Evolutionary conservation across 2,329 filamentous ascomycete species (phyloP).

Genomic region (Penicillium sp.): DNA sequence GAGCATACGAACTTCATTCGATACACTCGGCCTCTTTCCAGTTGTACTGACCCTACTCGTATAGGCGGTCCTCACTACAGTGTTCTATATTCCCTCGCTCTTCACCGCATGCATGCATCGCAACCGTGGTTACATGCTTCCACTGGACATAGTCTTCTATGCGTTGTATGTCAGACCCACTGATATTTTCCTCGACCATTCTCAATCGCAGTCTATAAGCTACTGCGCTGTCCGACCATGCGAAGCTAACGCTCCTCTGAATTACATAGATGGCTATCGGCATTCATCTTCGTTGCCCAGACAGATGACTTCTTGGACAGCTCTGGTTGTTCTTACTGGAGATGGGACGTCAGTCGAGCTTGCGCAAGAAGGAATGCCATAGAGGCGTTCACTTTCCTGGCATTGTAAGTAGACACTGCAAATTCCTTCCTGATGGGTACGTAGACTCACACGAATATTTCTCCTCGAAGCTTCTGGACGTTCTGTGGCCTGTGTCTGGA

Average conservation of each 20-base stretch:
- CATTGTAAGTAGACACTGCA: background rate
- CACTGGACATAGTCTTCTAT: constrained; percentile 22
- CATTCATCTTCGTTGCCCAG: constrained; percentile 4
- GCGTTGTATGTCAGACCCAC: constrained; percentile 13
- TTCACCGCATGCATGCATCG: constrained; percentile 13
- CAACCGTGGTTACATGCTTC: constrained; percentile 20
- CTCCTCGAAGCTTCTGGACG: constrained; percentile 14
- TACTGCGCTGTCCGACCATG: background rate
- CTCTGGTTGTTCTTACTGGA: background rate
- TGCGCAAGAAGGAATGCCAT: constrained; percentile 1
- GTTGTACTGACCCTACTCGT: background rate
- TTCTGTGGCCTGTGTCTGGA: constrained; percentile 19
- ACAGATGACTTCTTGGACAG: background rate
- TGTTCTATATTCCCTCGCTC: constrained; percentile 19
- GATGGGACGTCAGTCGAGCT: background rate
- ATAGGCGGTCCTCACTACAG: constrained; percentile 14
- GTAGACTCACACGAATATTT: background rate
- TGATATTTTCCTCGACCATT: no score
- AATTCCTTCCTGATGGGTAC: background rate
- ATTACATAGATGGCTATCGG: background rate
- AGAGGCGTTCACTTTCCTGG: background rate
- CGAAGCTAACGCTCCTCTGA: background rate
- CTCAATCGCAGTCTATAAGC: no score
- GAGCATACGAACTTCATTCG: background rate
- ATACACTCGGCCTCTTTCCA: background rate